Conservation (phyloP, 305 asterid species). For the Fraxinus ornus region DNA sequence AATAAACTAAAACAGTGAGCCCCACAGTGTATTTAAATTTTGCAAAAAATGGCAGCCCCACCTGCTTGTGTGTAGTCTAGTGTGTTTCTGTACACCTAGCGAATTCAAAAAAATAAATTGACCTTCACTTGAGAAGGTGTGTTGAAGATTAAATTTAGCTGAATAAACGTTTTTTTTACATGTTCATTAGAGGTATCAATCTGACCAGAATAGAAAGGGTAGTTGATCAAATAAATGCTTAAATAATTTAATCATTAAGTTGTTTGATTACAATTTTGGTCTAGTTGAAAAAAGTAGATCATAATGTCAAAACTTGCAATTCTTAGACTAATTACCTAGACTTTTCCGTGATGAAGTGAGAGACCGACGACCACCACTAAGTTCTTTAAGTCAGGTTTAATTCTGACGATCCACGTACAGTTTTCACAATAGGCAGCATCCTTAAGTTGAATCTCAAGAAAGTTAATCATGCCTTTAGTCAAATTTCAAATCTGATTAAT, state of each 20-base stretch:
- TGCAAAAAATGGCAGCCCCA: no score
- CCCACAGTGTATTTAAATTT: no score
- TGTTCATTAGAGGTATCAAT: not conserved
- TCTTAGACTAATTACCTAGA: conserved; percentile 23
- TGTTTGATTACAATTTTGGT: conserved; percentile 17
- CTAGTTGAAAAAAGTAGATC: conserved; percentile 17
- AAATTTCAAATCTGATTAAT: conserved; percentile 22
- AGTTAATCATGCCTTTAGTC: conserved; percentile 8
- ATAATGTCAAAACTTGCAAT: conserved; percentile 29
- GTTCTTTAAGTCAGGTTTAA: not conserved
- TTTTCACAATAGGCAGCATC: conserved; percentile 31
- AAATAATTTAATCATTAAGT: conserved; percentile 12
- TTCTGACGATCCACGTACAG: conserved; percentile 16
- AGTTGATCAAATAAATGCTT: conserved; percentile 13
- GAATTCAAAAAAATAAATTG: not conserved
- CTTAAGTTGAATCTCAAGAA: conserved; percentile 24
- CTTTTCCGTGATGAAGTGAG: conserved; percentile 7
- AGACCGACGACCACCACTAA: not conserved
- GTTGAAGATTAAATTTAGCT: not conserved
- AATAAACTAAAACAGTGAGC: no score
- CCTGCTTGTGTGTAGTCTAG: no score
- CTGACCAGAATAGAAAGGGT: conserved; percentile 6
- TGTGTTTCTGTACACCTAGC: no score
- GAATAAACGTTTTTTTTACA: not conserved
- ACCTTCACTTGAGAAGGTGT: not conserved